phyloP scores from a whole-genome alignment of 2,329 filamentous ascomycete genomes.

The Pleochaeta shiraiana region DNA sequence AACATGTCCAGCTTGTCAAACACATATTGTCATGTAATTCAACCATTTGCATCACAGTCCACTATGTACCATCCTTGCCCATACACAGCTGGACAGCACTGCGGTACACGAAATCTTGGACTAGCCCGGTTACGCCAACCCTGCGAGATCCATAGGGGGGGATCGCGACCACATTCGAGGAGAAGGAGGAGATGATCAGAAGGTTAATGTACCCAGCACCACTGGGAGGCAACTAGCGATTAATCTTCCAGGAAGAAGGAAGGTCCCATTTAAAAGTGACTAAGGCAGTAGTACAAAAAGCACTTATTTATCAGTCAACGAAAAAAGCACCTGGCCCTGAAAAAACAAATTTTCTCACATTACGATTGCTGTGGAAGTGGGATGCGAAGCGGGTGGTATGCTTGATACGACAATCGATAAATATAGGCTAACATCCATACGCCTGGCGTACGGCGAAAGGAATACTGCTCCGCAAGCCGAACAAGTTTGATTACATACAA shows the following conservation, averaged over 20 bases:
- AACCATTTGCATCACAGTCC: no score
- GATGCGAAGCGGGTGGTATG: not conserved
- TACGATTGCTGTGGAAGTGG: not conserved
- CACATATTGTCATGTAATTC: no score
- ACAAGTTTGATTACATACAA: not conserved
- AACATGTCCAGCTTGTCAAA: no score
- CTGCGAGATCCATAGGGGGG: not conserved
- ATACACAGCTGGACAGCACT: conserved; percentile 4
- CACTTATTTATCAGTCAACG: not conserved
- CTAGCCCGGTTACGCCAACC: not conserved
- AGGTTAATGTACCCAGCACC: not conserved
- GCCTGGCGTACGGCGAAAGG: not conserved
- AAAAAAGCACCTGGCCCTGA: not conserved
- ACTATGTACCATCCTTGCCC: no score
- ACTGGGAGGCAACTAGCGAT: not conserved
- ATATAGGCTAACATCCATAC: not conserved
- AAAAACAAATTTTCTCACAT: not conserved
- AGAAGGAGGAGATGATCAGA: conserved; percentile 4
- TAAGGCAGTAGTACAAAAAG: not conserved
- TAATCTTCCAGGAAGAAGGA: not conserved
- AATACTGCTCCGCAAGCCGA: not conserved
- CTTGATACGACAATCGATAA: not conserved
- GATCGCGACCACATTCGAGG: not conserved
- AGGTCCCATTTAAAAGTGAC: not conserved
- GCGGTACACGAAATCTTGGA: not conserved